Percentiles rank a stretch among this genome's conserved stretches.
Evolutionary conservation across 129 eudicot species (phyloP).

Genomic region (Chrysanthemum makinoi): DNA sequence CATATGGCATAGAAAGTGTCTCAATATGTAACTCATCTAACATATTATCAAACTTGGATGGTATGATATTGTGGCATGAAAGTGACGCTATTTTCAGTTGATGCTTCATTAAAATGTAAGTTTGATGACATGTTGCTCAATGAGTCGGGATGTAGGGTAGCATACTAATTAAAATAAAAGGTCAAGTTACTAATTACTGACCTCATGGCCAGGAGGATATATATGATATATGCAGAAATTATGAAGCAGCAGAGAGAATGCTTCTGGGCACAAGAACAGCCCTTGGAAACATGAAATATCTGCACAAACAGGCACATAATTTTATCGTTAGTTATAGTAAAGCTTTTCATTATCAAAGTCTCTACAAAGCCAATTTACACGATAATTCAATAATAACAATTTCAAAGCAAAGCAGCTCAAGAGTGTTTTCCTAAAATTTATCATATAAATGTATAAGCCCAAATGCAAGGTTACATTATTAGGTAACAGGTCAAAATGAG

Average conservation of each 20-base stretch:
- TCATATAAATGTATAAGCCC: too few species aligned
- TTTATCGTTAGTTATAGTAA: constrained; percentile 3
- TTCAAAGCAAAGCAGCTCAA: not conserved
- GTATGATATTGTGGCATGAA: constrained; percentile 5
- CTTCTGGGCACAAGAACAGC: constrained; percentile 80
- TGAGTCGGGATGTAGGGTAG: not conserved
- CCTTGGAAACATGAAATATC: constrained; percentile 96
- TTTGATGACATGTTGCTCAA: not conserved
- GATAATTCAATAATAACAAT: not conserved
- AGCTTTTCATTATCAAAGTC: constrained; percentile 5
- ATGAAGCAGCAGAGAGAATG: constrained; percentile 79
- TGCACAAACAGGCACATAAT: constrained; percentile 36
- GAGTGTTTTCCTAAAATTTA: too few species aligned
- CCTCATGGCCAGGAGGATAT: constrained; percentile 97
- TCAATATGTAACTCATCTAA: not conserved
- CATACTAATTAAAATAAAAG: not conserved
- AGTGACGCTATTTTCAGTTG: not conserved
- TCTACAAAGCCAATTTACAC: constrained; percentile 8
- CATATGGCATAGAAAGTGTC: not conserved
- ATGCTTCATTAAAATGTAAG: not conserved
- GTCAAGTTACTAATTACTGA: constrained; percentile 35
- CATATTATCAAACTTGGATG: constrained; percentile 16
- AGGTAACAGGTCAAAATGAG: too few species aligned
- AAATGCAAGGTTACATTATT: too few species aligned
- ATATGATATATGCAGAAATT: constrained; percentile 93